phyloP scores from a whole-genome alignment of 495 filamentous ascomycete genomes.

The Bacidia gigantensis region DNA sequence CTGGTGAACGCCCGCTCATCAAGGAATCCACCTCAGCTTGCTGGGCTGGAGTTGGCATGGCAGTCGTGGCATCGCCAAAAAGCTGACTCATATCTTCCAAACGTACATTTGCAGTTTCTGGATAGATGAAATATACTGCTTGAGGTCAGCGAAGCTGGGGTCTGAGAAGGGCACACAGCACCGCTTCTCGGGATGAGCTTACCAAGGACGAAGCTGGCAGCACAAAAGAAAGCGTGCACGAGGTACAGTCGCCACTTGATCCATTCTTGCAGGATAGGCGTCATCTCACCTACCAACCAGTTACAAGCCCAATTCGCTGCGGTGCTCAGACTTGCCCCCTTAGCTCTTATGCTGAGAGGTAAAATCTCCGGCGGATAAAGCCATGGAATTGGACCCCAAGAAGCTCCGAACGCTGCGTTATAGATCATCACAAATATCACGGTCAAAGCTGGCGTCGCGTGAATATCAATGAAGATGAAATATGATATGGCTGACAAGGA shows the following conservation, averaged over 20 bases:
- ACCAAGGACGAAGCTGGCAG: slow-evolving; percentile 92
- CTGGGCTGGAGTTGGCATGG: slow-evolving; percentile 56
- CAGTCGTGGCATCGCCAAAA: slow-evolving; percentile 77
- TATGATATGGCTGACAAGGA: slow-evolving; percentile 89
- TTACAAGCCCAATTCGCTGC: slow-evolving; percentile 98
- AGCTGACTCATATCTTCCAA: slow-evolving; percentile 91
- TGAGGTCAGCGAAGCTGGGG: slow-evolving; percentile 21
- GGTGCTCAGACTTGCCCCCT: slow-evolving; percentile 92
- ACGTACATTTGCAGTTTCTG: slow-evolving; percentile 86
- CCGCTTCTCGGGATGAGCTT: too few species aligned
- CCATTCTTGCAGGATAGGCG: slow-evolving; percentile 76
- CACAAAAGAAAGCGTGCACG: slow-evolving; percentile 94
- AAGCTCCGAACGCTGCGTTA: slow-evolving; percentile 94
- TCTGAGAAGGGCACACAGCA: too few species aligned
- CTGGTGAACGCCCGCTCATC: slow-evolving; percentile 57
- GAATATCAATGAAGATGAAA: slow-evolving; percentile 79
- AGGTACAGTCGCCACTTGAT: slow-evolving; percentile 91
- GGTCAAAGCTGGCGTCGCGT: slow-evolving; percentile 63
- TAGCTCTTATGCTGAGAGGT: slow-evolving; percentile 90
- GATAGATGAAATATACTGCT: slow-evolving; percentile 92
- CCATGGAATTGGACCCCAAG: slow-evolving; percentile 99
- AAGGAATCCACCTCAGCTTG: slow-evolving; percentile 64
- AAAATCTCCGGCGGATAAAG: slow-evolving; percentile 96
- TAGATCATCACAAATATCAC: slow-evolving; percentile 96
- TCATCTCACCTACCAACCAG: slow-evolving; percentile 90